Conservation (phyloP, 1,284 basidiomycete genomes). For the Sporisorium sorghi region DNA sequence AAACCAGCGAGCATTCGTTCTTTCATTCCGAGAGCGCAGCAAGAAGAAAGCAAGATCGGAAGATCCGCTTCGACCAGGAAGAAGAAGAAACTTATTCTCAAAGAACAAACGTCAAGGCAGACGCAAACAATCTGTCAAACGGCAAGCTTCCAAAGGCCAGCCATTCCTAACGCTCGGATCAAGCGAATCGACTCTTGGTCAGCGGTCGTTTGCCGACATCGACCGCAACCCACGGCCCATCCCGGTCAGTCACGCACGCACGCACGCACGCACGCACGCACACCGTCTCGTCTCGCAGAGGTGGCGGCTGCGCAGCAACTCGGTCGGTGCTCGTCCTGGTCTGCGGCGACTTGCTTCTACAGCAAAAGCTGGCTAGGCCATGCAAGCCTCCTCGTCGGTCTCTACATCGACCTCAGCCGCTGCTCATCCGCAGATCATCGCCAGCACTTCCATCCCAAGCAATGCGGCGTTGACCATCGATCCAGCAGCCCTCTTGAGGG, state of each 20-base stretch:
- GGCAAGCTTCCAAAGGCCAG: too few relatives aligned
- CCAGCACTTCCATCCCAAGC: slow-evolving; percentile 7
- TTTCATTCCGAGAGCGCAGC: slow-evolving; percentile 1
- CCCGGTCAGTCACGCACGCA: background rate
- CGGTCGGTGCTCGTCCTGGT: slow-evolving; percentile 2
- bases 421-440: slow-evolving; percentile 1
- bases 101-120: slow-evolving; percentile 1
- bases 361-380: slow-evolving; percentile 20
- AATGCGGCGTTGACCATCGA: slow-evolving; percentile 41
- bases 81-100: too few relatives aligned
- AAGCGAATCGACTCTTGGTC: background rate
- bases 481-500: slow-evolving; percentile 28
- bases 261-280: background rate
- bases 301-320: background rate
- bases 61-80: slow-evolving; percentile 18
- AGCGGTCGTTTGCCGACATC: background rate
- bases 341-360: background rate
- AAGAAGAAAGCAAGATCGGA: slow-evolving; percentile 22
- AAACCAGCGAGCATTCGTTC: background rate
- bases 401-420: slow-evolving; percentile 15
- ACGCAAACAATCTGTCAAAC: slow-evolving; percentile 15
- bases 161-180: background rate
- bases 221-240: background rate
- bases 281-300: background rate
- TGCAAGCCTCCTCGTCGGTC: slow-evolving; percentile 38